A percentile compares a stretch with the other conserved stretches of the same genome.
Conservation (phyloP, 305 asterid species). For the Nicotiana rustica region DNA sequence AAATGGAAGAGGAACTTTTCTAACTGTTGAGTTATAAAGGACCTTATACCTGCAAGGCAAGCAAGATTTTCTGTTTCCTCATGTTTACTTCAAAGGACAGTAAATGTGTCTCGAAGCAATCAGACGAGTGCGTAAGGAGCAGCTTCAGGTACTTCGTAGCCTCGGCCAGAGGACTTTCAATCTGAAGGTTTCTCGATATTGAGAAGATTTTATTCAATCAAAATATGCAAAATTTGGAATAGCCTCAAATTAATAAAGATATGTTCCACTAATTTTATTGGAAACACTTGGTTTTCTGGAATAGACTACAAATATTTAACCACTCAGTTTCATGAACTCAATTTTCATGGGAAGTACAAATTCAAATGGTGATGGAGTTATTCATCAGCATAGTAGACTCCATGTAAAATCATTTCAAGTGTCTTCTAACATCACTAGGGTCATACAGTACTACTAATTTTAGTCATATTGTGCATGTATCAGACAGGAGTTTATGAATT, state of each 20-base stretch:
- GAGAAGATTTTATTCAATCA: conserved; percentile 34
- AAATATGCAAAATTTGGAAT: conserved; percentile 20
- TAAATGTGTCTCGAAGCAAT: conserved; percentile 81
- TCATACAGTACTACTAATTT: not conserved
- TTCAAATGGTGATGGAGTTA: conserved; percentile 23
- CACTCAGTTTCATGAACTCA: conserved; percentile 20
- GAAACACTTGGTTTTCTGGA: not conserved
- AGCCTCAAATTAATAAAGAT: not conserved
- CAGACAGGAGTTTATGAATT: not conserved
- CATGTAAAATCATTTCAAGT: conserved; percentile 8
- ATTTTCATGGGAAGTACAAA: not conserved
- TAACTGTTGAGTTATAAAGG: not conserved
- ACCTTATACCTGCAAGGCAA: conserved; percentile 80
- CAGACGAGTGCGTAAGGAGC: conserved; percentile 92
- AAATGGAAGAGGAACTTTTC: conserved; percentile 24
- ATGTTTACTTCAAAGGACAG: conserved; percentile 94
- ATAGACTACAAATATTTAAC: conserved; percentile 27
- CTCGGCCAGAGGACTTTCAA: conserved; percentile 90
- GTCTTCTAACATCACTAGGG: not conserved
- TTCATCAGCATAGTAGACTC: conserved; percentile 1
- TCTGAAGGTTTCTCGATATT: conserved; percentile 52
- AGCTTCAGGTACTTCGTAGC: conserved; percentile 96
- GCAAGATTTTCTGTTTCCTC: conserved; percentile 87
- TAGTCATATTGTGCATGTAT: conserved; percentile 18
- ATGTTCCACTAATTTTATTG: conserved; percentile 15